Evolutionary conservation across 2,329 filamentous ascomycete species (phyloP).

Genomic region (Penicillium hordei): DNA sequence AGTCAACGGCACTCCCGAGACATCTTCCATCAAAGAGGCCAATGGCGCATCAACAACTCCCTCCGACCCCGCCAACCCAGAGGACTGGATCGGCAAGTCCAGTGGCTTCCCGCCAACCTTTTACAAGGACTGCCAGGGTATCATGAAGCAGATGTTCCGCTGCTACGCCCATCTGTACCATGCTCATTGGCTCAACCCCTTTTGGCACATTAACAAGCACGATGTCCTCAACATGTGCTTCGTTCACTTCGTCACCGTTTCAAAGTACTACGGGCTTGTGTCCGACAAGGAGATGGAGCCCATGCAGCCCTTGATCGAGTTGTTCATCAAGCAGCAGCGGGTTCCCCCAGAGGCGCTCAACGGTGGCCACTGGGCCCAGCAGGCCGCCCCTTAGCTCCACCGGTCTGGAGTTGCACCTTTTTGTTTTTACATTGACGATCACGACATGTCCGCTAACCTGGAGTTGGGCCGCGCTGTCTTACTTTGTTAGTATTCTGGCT

Average conservation of each 20-base stretch:
- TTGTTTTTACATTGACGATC: slow-evolving; percentile 20
- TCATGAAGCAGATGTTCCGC: slow-evolving; percentile 98
- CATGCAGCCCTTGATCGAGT: slow-evolving; percentile 90
- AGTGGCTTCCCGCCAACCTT: slow-evolving; percentile 92
- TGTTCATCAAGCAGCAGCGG: slow-evolving; percentile 86
- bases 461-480: slow-evolving; percentile 34
- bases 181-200: slow-evolving; percentile 83
- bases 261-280: slow-evolving; percentile 78
- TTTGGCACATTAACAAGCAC: slow-evolving; percentile 72
- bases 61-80: slow-evolving; percentile 49
- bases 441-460: slow-evolving; percentile 35
- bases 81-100: slow-evolving; percentile 83
- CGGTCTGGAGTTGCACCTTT: slow-evolving; percentile 14
- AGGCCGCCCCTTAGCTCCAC: slow-evolving; percentile 30
- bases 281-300: slow-evolving; percentile 89
- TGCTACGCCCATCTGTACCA: slow-evolving; percentile 98
- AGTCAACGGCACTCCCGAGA: slow-evolving; percentile 58
- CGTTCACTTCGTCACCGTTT: slow-evolving; percentile 78
- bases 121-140: slow-evolving; percentile 83
- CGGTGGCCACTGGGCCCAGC: slow-evolving; percentile 46
- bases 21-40: slow-evolving; percentile 56
- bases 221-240: slow-evolving; percentile 84
- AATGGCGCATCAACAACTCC: slow-evolving; percentile 27
- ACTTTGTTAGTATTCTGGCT: slow-evolving; percentile 22
- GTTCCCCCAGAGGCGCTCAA: slow-evolving; percentile 67